Percentiles rank a stretch among this genome's conserved stretches.
These are phyloP conservation scores for Tuber calosporum DNA, from an alignment of 495 filamentous ascomycete species.

Conservation along the genomic window DNA sequence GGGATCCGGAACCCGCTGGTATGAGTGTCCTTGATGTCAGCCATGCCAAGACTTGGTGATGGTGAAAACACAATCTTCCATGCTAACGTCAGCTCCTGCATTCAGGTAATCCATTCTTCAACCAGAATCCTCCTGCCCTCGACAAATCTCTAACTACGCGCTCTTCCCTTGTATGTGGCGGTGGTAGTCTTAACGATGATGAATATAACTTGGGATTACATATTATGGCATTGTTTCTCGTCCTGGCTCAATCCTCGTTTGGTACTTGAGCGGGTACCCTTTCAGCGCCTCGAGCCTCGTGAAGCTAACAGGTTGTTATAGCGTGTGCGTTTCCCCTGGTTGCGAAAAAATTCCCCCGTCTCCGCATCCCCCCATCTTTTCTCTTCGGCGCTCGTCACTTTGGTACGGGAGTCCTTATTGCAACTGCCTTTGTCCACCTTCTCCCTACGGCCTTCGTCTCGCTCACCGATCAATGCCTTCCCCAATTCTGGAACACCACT, in stretches of 20 bases:
- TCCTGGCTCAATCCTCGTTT: conserved; percentile 63
- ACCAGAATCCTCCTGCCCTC: conserved; percentile 34
- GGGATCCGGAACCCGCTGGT: conserved; percentile 39
- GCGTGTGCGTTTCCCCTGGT: conserved; percentile 57
- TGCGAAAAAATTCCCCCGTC: conserved; percentile 46
- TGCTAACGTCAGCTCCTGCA: conserved; percentile 8
- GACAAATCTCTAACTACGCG: conserved; percentile 38
- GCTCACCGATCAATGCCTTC: conserved; percentile 72
- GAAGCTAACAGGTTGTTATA: conserved; percentile 30
- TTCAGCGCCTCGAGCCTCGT: neutral
- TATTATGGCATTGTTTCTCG: conserved; percentile 69
- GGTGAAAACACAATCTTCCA: neutral
- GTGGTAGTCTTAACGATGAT: conserved; percentile 27
- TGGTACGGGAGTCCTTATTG: conserved; percentile 76
- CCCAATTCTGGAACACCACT: conserved; percentile 60
- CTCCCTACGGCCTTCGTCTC: conserved; percentile 78
- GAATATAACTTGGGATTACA: conserved; percentile 49
- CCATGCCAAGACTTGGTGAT: neutral
- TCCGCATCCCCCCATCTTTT: conserved; percentile 46
- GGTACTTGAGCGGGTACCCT: conserved; percentile 47
- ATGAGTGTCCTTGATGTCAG: conserved; percentile 1
- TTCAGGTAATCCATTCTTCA: conserved; percentile 37
- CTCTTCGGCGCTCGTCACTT: conserved; percentile 76
- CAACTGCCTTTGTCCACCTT: conserved; percentile 77
- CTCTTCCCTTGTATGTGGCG: conserved; percentile 35